A percentile compares a stretch with the other conserved stretches of the same genome.
These are phyloP conservation scores for Penicillium sp. DNA, from an alignment of 2,329 filamentous ascomycete genomes.

Conservation along the genomic window DNA sequence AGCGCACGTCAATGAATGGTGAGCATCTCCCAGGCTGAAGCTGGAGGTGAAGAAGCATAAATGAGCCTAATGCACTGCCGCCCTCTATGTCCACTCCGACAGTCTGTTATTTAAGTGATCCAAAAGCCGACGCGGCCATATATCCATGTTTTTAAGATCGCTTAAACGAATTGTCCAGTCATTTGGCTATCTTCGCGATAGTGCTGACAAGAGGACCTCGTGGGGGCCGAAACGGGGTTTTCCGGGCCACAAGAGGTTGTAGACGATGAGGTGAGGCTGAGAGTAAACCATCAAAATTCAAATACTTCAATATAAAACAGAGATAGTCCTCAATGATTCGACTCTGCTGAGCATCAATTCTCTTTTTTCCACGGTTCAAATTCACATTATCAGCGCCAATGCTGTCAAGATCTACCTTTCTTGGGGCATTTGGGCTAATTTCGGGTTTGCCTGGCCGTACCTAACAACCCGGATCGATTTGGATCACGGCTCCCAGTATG, in stretches of 20 bases:
- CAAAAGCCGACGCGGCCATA: not conserved
- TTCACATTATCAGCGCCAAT: not conserved
- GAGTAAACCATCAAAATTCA: not conserved
- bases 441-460: not conserved
- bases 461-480: constrained; percentile 1
- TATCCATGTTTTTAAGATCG: not conserved
- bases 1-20: not conserved
- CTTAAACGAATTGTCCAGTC: not conserved
- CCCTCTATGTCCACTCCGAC: not conserved
- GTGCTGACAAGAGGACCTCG: not conserved
- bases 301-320: not conserved
- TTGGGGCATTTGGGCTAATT: not conserved
- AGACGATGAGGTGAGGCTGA: not conserved
- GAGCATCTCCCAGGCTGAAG: not conserved
- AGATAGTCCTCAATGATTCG: not conserved
- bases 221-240: not conserved
- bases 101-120: not conserved
- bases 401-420: not conserved
- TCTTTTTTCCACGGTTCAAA: too few species aligned
- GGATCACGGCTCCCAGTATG: constrained; percentile 1
- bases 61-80: not conserved
- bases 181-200: not conserved
- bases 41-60: not conserved
- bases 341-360: not conserved
- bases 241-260: not conserved